phyloP scores from a whole-genome alignment of 169 alveolate species.

The Plasmodium cynomolgi region DNA sequence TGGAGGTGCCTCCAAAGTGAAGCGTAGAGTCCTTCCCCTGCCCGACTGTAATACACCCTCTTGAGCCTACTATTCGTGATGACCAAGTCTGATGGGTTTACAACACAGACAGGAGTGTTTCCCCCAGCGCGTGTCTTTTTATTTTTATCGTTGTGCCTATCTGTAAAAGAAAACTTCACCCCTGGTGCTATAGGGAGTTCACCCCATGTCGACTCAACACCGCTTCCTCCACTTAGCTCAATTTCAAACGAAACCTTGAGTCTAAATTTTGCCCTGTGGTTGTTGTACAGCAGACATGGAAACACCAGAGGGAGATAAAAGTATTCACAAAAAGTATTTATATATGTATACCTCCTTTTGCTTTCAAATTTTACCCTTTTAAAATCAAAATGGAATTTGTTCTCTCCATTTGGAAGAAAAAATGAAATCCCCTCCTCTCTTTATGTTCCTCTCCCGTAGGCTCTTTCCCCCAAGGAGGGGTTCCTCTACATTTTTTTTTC shows the following conservation, averaged over 20 bases:
- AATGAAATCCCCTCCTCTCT: neutral
- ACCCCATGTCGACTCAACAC: neutral
- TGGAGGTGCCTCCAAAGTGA: neutral
- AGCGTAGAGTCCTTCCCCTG: neutral
- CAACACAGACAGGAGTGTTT: neutral
- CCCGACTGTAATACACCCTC: conserved; percentile 3
- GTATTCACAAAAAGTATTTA: conserved; percentile 59
- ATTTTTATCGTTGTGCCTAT: neutral
- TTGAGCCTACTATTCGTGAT: conserved; percentile 39
- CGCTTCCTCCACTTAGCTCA: neutral
- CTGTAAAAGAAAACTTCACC: neutral
- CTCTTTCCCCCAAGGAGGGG: neutral
- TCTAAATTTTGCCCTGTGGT: conserved; percentile 16
- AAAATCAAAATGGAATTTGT: conserved; percentile 10
- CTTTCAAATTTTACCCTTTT: conserved; percentile 21
- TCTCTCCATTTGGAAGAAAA: conserved; percentile 36
- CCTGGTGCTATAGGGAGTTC: neutral
- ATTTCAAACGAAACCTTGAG: conserved; percentile 34
- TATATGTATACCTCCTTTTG: conserved; percentile 29
- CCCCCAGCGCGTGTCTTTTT: neutral
- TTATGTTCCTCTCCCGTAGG: neutral
- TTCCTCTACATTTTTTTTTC: neutral
- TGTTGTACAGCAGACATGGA: conserved; percentile 47
- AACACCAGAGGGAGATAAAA: conserved; percentile 37
- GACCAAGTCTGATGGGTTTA: neutral